phyloP scores from a whole-genome alignment of 139 green algal genomes.

The Mesostigma viride region DNA sequence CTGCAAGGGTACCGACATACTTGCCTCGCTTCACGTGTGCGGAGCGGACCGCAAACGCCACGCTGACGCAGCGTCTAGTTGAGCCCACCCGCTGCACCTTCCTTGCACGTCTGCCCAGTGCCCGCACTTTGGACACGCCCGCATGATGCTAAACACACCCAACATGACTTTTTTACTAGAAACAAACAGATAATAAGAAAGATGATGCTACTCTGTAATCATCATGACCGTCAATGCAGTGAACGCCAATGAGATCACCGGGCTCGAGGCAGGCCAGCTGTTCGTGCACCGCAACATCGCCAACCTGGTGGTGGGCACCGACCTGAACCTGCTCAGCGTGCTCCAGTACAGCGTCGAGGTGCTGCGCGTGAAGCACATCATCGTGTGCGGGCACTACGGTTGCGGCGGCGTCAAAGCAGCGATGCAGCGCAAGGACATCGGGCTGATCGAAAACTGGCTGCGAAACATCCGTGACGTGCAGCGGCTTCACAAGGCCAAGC shows the following conservation, averaged over 20 bases:
- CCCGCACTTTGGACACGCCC: too few species aligned
- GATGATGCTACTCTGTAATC: too few species aligned
- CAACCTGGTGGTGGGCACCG: slow-evolving; percentile 7
- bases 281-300: slow-evolving; percentile 18
- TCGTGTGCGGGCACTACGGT: slow-evolving; percentile 13
- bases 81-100: too few species aligned
- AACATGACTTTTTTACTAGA: too few species aligned
- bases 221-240: too few species aligned
- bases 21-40: too few species aligned
- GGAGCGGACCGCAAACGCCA: too few species aligned
- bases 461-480: not conserved
- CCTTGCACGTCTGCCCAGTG: too few species aligned
- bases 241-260: slow-evolving; percentile 4
- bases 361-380: slow-evolving; percentile 7
- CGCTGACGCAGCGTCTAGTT: too few species aligned
- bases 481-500: not conserved
- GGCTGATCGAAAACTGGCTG: not conserved
- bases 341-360: slow-evolving; percentile 6
- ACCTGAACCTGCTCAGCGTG: not conserved
- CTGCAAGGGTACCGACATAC: too few species aligned
- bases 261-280: not conserved
- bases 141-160: too few species aligned
- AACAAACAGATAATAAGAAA: too few species aligned
- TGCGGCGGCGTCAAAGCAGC: slow-evolving; percentile 9
- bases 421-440: not conserved